Base-by-base conservation (phyloP, 228 moss, liverwort and hornwort species). In the Sphagnum fallax region DNA sequence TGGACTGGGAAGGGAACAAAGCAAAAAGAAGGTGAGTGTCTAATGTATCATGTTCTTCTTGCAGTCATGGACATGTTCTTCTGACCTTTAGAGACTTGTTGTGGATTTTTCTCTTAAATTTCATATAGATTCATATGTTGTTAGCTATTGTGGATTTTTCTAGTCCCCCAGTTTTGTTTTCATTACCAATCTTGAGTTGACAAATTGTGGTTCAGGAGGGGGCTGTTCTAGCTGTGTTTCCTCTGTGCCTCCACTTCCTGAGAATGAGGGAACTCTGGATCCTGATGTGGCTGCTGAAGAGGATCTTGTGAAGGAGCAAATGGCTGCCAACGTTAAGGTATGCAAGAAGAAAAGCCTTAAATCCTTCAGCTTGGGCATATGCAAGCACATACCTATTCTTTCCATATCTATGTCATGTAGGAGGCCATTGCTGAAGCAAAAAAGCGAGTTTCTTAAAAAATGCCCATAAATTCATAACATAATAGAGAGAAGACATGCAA, bases 1-100 rank as follows among this genome's bases (percentile, higher is more conserved):
- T 97, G 97, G 97, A 81, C 77, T 47, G 97, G 97, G 69, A 88
- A 82, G 70, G 87, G 86, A 66, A 74, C 72, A 60, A 82, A 87
- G 69, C 71, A 81, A 47, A 74, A 80, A 2, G 96, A 93, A 93
- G 93, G 96, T 95, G 71, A 68, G 53, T 67, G 47, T 66, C n/a
- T 49, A 52, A 63, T n/a, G 4, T 50, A 11, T 5, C 32, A 5
- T 8, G 18, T 61, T n/a, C 53, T 62, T 55, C 53, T 50, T 52
- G 50, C 7, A 6, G 8, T 52, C 16, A 16, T 62, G 62, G 4
- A 16, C 16, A 16, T 62, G 62, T 6, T 61, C n/a, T 14, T 61
- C 60, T 0, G 6, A 16, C n/a, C 16, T 61, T 6, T 16, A 3
- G 32, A 32, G 14, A 14, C 60, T 61, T 61, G 32, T 32, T 32